Evolutionary conservation across 1,284 basidiomycete genomes (phyloP), one percentile per base, ranked within the genome.

Genomic region (Porogramme epimiltina): DNA sequence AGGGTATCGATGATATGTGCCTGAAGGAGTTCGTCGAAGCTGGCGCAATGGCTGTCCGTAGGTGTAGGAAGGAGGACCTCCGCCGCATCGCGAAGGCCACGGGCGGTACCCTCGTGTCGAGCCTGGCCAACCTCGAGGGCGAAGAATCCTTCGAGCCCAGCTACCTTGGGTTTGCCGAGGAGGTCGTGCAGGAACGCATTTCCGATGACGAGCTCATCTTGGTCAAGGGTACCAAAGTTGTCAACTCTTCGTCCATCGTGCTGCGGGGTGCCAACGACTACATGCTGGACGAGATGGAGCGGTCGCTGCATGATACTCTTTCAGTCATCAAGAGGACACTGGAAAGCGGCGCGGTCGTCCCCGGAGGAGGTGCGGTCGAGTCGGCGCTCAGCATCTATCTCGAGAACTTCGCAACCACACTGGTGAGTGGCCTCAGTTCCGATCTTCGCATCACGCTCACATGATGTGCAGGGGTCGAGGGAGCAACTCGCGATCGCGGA

Each of bases 211-310:
- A 99, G 70, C 81, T 98, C 42, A 99, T 99, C 70, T 78, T 99
- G 54, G 81, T 99, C 74, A 98, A 97, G 75, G 97, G 97, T 4
- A 98, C 96, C 49, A 99, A 97, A 76, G 89, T 95, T 31, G 95
- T 98, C 68, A 95, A 77, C 75, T 95, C 94, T 19, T 80, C 91
- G 22, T 98, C 95, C 36, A 91, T 99, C 67, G 85, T 99, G 54
- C 77, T 99, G 56, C 85, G 97, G 53, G 97, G 97, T 51, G 97
- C 97, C 36, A 99, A 99, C 73, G 97, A 99, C 74, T 99, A 98
- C 72, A 93, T 99, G 89, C 77, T 99, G 60, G 97, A 99, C 71
- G 97, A 99, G 79, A 99, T 99, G 97, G 97, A 99, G 76, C 81
- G 97, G 31, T 87, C 94, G 0, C 73, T 99, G 62, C 97, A 99